Conservation (phyloP, 495 filamentous ascomycete genomes). For the Daldinia loculata region DNA sequence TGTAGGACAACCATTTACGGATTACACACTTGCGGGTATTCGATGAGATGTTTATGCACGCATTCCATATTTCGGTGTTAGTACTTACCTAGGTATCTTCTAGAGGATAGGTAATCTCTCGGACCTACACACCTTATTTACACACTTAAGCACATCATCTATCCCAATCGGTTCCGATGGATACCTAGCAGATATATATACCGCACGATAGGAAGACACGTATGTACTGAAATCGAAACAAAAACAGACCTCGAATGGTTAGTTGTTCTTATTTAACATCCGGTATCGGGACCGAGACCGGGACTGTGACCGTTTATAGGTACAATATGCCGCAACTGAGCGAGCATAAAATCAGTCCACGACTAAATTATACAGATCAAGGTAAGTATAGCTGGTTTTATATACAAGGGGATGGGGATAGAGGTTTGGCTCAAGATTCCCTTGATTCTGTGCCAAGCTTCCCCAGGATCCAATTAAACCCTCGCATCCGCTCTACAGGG, state of each 20-base stretch:
- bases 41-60: not conserved
- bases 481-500: constrained; percentile 17
- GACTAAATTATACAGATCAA: constrained; percentile 16
- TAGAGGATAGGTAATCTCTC: constrained; percentile 36
- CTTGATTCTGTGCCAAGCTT: constrained; percentile 32
- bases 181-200: constrained; percentile 18
- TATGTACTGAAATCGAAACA: not conserved
- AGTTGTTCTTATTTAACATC: constrained; percentile 1
- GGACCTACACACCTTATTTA: constrained; percentile 18
- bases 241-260: not conserved
- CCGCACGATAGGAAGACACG: constrained; percentile 4
- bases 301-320: not conserved
- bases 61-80: not conserved
- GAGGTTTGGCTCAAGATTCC: constrained; percentile 16
- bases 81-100: constrained; percentile 10
- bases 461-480: constrained; percentile 25
- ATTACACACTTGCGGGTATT: not conserved
- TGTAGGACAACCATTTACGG: constrained; percentile 1
- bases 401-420: constrained; percentile 24
- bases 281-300: constrained; percentile 19
- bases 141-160: constrained; percentile 2
- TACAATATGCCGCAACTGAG: not conserved
- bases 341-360: constrained; percentile 9
- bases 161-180: constrained; percentile 8
- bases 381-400: constrained; percentile 13